Evolutionary conservation across 2,329 filamentous ascomycete genomes (phyloP).

Genomic region (Fusarium xylarioides): DNA sequence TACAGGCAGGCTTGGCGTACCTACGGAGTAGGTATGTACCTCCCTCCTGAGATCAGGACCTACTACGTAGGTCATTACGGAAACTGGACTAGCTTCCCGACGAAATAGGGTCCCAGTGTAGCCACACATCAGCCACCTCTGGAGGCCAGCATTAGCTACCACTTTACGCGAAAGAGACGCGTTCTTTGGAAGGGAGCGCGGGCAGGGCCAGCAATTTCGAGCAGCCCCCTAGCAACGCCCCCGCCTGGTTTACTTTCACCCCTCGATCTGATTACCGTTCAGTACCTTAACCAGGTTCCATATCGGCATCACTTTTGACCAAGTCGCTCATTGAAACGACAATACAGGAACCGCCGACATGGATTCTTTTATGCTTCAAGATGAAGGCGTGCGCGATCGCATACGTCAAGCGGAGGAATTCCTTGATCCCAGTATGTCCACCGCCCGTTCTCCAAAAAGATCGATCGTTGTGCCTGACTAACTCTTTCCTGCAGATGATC

Average conservation of each 20-base stretch:
- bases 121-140: slow-evolving; percentile 17
- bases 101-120: not conserved
- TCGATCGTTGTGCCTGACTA: slow-evolving; percentile 3
- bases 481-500: slow-evolving; percentile 53
- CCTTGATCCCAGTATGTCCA: slow-evolving; percentile 82
- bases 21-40: not conserved
- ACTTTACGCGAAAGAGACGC: slow-evolving; percentile 44
- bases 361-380: slow-evolving; percentile 79
- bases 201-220: slow-evolving; percentile 20
- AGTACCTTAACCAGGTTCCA: not conserved
- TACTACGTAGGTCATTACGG: slow-evolving; percentile 18
- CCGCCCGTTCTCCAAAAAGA: not conserved
- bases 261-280: slow-evolving; percentile 23
- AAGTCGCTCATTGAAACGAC: slow-evolving; percentile 10
- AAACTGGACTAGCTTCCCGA: slow-evolving; percentile 12
- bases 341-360: slow-evolving; percentile 55
- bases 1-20: not conserved
- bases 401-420: slow-evolving; percentile 91
- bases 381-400: slow-evolving; percentile 85
- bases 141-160: not conserved
- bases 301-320: slow-evolving; percentile 6
- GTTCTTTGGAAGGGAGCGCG: slow-evolving; percentile 22
- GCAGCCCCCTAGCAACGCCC: slow-evolving; percentile 27
- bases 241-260: slow-evolving; percentile 25
- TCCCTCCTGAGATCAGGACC: not conserved